Conservation (phyloP, 176 grass and related monocot genomes). For the Puya raimondii region DNA sequence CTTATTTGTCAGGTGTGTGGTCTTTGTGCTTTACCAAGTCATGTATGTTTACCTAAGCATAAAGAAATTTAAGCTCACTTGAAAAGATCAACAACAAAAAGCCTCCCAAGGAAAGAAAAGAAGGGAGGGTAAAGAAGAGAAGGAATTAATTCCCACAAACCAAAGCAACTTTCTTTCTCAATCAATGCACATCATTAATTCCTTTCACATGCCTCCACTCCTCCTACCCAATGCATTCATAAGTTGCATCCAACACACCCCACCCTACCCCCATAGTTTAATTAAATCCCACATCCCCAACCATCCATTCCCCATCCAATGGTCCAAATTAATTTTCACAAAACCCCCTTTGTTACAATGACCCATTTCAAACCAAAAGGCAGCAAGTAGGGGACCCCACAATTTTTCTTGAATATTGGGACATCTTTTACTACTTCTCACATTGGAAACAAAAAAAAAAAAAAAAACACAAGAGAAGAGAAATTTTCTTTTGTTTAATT, state of each 20-base stretch:
- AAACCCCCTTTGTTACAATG: background rate
- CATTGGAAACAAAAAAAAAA: no score
- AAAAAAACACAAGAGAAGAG: no score
- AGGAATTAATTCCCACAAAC: background rate
- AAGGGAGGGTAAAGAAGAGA: background rate
- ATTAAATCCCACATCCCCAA: background rate
- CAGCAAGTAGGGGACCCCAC: background rate
- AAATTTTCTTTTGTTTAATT: no score
- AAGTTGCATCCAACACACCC: background rate
- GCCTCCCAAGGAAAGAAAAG: background rate
- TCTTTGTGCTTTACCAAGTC: no score
- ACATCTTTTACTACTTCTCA: no score
- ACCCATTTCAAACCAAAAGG: background rate
- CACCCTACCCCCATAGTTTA: background rate
- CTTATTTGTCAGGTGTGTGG: no score
- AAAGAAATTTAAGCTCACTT: background rate
- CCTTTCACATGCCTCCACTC: background rate
- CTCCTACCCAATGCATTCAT: background rate
- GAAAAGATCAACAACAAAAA: background rate
- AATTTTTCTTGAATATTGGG: background rate
- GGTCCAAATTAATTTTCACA: background rate
- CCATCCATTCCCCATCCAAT: constrained; percentile 1
- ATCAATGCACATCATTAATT: background rate
- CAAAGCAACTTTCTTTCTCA: background rate
- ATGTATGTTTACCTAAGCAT: background rate